Conservation (phyloP, 148 eudicot species). For the Vaccinium corymbosum region DNA sequence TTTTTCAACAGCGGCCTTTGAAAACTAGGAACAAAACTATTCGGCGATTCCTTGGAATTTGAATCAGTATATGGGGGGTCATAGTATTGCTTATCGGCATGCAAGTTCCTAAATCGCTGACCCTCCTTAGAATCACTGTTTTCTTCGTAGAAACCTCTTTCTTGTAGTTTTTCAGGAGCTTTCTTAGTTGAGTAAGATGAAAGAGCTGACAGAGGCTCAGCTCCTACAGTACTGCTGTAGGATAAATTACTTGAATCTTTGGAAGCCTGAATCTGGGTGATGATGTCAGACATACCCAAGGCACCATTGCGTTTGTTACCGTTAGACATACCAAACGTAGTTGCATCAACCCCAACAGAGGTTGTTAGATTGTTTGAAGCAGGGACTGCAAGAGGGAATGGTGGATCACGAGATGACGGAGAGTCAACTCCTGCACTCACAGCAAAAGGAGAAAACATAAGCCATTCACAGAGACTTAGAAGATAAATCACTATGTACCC, state of each 20-base stretch:
- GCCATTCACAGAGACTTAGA: neutral
- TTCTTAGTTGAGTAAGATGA: slow-evolving; percentile 61
- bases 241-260: slow-evolving; percentile 66
- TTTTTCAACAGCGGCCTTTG: slow-evolving; percentile 86
- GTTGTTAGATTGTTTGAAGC: slow-evolving; percentile 71
- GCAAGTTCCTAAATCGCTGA: slow-evolving; percentile 52
- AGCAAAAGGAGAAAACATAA: slow-evolving; percentile 22
- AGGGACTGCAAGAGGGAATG: slow-evolving; percentile 88
- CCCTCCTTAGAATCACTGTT: slow-evolving; percentile 54
- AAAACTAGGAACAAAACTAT: slow-evolving; percentile 72
- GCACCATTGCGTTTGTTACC: slow-evolving; percentile 71
- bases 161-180: slow-evolving; percentile 64
- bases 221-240: slow-evolving; percentile 43
- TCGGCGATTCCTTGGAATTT: slow-evolving; percentile 64
- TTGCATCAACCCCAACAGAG: slow-evolving; percentile 63
- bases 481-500: neutral
- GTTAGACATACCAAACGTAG: slow-evolving; percentile 45
- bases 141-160: slow-evolving; percentile 62
- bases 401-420: slow-evolving; percentile 99
- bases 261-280: slow-evolving; percentile 75
- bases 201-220: slow-evolving; percentile 54
- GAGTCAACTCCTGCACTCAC: slow-evolving; percentile 99
- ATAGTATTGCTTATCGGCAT: slow-evolving; percentile 59
- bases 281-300: slow-evolving; percentile 61
- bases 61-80: slow-evolving; percentile 64